phyloP scores from a whole-genome alignment of 441 rosid species.

The Hura crepitans region DNA sequence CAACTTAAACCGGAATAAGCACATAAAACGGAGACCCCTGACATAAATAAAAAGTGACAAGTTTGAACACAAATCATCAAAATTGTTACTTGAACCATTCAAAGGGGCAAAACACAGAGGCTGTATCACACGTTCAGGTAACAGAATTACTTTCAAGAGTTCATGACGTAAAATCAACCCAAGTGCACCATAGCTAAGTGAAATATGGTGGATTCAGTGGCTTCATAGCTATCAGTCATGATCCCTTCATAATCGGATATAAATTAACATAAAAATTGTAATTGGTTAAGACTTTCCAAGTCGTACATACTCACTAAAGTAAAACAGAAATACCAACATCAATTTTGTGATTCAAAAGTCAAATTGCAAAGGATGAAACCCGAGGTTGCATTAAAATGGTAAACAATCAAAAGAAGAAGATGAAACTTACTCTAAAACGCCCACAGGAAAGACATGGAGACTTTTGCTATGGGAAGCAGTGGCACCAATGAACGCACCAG shows the following conservation, averaged over 20 bases:
- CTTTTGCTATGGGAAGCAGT: constrained; percentile 73
- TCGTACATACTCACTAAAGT: background rate
- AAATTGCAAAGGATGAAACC: background rate
- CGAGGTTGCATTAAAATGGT: background rate
- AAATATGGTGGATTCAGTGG: background rate
- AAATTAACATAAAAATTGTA: background rate
- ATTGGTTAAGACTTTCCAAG: background rate
- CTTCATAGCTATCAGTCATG: background rate
- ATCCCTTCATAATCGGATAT: background rate
- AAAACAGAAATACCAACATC: background rate
- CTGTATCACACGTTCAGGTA: background rate
- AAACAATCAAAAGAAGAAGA: background rate
- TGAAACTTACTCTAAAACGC: constrained; percentile 63
- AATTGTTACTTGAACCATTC: background rate
- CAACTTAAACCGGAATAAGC: constrained; percentile 85
- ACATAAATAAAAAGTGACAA: constrained; percentile 13
- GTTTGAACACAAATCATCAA: background rate
- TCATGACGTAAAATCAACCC: too few relatives aligned
- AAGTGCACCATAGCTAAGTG: background rate
- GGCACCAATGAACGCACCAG: constrained; percentile 87
- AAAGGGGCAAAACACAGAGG: background rate
- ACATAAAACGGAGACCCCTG: constrained; percentile 78
- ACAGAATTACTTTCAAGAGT: background rate
- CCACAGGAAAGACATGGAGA: constrained; percentile 87
- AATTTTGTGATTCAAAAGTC: too few relatives aligned